Evolutionary conservation across 169 alveolate genomes (phyloP), one percentile per base, ranked within the genome.

Genomic region (Babesia gibsoni): DNA sequence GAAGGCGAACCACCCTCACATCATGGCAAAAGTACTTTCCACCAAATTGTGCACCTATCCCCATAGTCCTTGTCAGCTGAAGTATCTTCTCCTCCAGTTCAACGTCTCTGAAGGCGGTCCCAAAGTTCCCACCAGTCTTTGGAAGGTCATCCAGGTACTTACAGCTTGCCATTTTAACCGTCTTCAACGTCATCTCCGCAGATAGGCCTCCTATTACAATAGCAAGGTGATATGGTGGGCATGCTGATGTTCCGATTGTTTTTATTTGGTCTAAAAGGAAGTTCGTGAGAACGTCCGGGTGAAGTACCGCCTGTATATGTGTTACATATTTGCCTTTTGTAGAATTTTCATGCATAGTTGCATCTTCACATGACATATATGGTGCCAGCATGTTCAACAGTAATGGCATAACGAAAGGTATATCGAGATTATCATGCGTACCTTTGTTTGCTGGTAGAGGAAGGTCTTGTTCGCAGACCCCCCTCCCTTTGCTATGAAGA

Each of bases 31-130:
- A 92, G 87, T 92, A 91, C 80, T 90, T 92, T 33, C 96, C 96
- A 3, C 96, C 96, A 56, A 92, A 92, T 69, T 92, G 96, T 33
- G 96, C 96, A 29, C 96, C 96, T 30, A 92, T 90, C 35, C 96
- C 96, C 33, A 92, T 70, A 25, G 74, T 79, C 54, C 89, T 84
- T 8, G 90, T 70, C 54, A 41, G 81, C n/a, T 86, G 36, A 25
- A 73, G 58, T n/a, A 82, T 66, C 20, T 69, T 52, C n/a, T 84
- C 46, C 48, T 91, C 95, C 82, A 84, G 75, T 67, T 82, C 59
- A 32, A 84, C 50, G 68, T 92, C 96, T 7, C 96, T 69, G 56
- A 89, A 92, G 20, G 94, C 96, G 33, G 82, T 59, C 29, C 95
- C 94, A 77, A 66, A 83, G 16, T 36, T 46, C 52, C 77, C 67